Conservation (phyloP, 2,329 filamentous ascomycete genomes). For the Akanthomyces dipterigenus region DNA sequence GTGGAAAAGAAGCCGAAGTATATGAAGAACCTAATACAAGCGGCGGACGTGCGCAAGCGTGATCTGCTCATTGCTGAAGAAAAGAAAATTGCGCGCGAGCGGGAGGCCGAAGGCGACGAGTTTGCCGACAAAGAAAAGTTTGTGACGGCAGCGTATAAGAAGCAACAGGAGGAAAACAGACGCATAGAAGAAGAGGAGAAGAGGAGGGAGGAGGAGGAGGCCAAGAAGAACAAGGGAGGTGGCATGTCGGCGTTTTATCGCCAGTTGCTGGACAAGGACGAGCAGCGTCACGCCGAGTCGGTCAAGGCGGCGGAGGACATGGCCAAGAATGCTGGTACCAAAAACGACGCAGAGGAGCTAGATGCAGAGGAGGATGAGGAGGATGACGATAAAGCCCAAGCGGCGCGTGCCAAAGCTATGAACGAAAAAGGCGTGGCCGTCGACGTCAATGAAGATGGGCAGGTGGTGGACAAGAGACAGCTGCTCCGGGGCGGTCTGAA, state of each 20-base stretch:
- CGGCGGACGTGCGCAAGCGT: constrained; percentile 69
- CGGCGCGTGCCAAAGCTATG: constrained; percentile 60
- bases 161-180: constrained; percentile 69
- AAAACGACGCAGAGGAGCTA: neutral
- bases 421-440: constrained; percentile 56
- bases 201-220: constrained; percentile 55
- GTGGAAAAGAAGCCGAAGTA: constrained; percentile 66
- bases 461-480: constrained; percentile 79
- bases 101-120: constrained; percentile 73
- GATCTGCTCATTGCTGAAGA: constrained; percentile 74
- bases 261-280: constrained; percentile 63
- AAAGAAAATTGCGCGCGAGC: constrained; percentile 69
- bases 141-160: constrained; percentile 76
- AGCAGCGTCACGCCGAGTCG: constrained; percentile 62
- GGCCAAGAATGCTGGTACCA: constrained; percentile 33
- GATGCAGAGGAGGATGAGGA: constrained; percentile 25
- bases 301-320: constrained; percentile 59
- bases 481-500: constrained; percentile 71
- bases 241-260: constrained; percentile 77
- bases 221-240: constrained; percentile 53
- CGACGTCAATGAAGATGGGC: constrained; percentile 72
- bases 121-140: constrained; percentile 81
- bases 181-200: constrained; percentile 66
- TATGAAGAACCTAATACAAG: constrained; percentile 66
- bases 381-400: constrained; percentile 46